phyloP scores from a whole-genome alignment of 768 basidiomycete species.

The Panaeolus papilionaceus region DNA sequence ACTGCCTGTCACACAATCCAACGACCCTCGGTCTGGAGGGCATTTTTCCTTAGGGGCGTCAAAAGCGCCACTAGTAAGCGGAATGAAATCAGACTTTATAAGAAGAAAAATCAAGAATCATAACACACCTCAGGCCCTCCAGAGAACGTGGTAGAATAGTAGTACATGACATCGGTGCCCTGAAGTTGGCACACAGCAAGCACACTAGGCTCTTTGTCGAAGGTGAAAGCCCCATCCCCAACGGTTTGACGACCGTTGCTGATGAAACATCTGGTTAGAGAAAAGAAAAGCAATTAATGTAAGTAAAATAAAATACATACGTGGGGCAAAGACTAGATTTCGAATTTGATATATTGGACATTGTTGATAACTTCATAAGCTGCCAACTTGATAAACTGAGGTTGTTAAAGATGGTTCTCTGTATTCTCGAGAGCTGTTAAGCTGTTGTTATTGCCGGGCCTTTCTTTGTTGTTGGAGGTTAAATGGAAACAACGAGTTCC shows the following conservation, averaged over 20 bases:
- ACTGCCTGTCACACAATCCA: constrained; percentile 94
- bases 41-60: constrained; percentile 90
- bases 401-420: constrained; percentile 21
- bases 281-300: constrained; percentile 23
- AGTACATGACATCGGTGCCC: constrained; percentile 84
- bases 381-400: constrained; percentile 78
- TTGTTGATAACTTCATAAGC: constrained; percentile 76
- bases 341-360: constrained; percentile 74
- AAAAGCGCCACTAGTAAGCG: constrained; percentile 84
- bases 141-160: constrained; percentile 93
- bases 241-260: constrained; percentile 97
- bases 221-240: constrained; percentile 93
- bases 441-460: background rate
- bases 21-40: constrained; percentile 96
- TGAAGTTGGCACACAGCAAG: constrained; percentile 87
- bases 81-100: constrained; percentile 14
- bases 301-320: constrained; percentile 47
- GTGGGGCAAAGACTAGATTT: constrained; percentile 96
- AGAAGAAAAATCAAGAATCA: constrained; percentile 15
- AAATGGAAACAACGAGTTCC: constrained; percentile 3
- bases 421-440: constrained; percentile 1
- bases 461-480: constrained; percentile 9
- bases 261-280: constrained; percentile 22
- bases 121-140: constrained; percentile 85
- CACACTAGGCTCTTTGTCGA: constrained; percentile 80